phyloP scores from a whole-genome alignment of 2,329 filamentous ascomycete genomes.

The Emydomyces testavorans region DNA sequence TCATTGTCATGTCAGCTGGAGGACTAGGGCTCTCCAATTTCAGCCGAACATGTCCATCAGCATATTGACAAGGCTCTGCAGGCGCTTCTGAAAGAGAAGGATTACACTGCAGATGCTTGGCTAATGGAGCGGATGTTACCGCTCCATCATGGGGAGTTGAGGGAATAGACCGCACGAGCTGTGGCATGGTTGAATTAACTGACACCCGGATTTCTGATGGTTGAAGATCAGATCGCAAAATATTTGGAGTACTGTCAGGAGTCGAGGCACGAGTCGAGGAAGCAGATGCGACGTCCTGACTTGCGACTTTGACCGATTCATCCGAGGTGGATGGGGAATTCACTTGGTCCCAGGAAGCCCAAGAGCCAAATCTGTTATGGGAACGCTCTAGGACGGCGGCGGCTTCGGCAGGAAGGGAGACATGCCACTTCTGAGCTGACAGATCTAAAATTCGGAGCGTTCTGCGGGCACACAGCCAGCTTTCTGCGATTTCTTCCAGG shows the following conservation, averaged over 20 bases:
- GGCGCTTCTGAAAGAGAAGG: background rate
- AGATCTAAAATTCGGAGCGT: conserved; percentile 77
- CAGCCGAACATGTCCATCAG: background rate
- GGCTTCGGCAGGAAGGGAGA: conserved; percentile 77
- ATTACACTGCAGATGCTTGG: no score
- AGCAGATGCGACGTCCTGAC: background rate
- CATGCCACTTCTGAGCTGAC: conserved; percentile 77
- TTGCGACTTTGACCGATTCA: conserved; percentile 8
- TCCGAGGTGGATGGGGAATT: conserved; percentile 39
- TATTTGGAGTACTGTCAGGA: conserved; percentile 1
- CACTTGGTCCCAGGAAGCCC: conserved; percentile 47
- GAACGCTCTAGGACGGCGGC: conserved; percentile 61
- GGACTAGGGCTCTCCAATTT: conserved; percentile 1
- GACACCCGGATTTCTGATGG: background rate
- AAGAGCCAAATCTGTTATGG: conserved; percentile 67
- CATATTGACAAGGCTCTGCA: background rate
- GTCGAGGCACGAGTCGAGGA: conserved; percentile 9
- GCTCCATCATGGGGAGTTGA: conserved; percentile 17
- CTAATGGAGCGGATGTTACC: background rate
- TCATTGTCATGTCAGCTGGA: conserved; percentile 1
- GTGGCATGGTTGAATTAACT: background rate
- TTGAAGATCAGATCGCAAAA: background rate
- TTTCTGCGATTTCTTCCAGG: conserved; percentile 87
- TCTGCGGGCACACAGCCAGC: conserved; percentile 80
- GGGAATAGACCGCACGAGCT: background rate